Evolutionary conservation across 169 alveolate species (phyloP), one percentile per base, ranked within the genome.

Genomic region (Eimeria praecox): DNA sequence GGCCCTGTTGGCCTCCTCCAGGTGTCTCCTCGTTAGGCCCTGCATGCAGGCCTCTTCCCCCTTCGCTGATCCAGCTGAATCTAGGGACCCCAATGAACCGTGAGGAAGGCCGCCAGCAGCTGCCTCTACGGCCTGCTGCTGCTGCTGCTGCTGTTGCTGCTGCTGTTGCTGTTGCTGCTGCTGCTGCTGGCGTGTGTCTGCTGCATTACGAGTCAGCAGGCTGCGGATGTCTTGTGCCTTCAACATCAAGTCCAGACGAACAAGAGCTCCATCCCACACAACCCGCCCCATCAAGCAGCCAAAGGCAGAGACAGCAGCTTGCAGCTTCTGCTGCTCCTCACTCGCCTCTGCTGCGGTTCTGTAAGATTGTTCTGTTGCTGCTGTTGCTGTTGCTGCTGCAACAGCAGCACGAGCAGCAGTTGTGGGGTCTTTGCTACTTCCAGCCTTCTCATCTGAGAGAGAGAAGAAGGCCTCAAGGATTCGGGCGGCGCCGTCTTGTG

Each of bases 91-190:
- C 30, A 71, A 33, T 35, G 46, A 18, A 18, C 88, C 35, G 35
- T 0, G n/a, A 8, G 22, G 56, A 40, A 40, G 52, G 35, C 62
- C 66, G 16, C 71, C 56, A 54, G 40, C 49, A 46, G 93, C 78
- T 8, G 33, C 44, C 49, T 87, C 93, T 27, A 5, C 8, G 44
- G 6, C 33, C 33, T 12, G 49, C 56, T 85, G 44, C 73, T 40
- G 92, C 59, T 38, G 94, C 93, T 18, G 82, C 85, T 44, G 40
- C 24, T 33, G 38, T 38, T 33, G 94, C 66, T 62, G 94, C 66
- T 62, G 87, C 94, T 46, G 73, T 59, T 89, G 85, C 73, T 89
- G 94, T 87, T 62, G 94, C 4, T 85, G 78, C 56, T 27, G 77
- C 52, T 30, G 38, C 90, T 46, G 30, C 56, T 22, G 91, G 35